Base-by-base conservation (phyloP, 2,329 filamentous ascomycete genomes). In the Fusarium scirpi region DNA sequence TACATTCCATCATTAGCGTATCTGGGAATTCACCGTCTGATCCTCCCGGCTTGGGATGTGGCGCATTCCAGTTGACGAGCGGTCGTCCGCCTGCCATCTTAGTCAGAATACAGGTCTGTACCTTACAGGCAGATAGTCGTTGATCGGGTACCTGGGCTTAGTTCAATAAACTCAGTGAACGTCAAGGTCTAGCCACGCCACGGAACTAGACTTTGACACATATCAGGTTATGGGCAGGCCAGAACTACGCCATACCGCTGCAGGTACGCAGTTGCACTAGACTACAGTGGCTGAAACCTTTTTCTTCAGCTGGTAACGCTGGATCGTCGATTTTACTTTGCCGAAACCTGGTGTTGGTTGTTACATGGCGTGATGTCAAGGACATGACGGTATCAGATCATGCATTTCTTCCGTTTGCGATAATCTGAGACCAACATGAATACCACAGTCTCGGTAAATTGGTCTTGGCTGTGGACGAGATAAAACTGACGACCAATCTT, bases 1-100 rank as follows among this genome's bases (percentile, higher is more conserved):
- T 25, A 7, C 58, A 60, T 60, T 62, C 62, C 58, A 32, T 16
- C 2, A 2, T 11, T 38, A 41, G 58, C 40, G 40, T 24, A 41
- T 46, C 7, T 9, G 27, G 51, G 10, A 24, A 22, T n/a, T 34
- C 45, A 38, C n/a, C n/a, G 51, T 22, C 40, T 38, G 30, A 52
- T 65, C 41, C 52, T 41, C 34, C 62, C 52, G 62, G 43, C 10
- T 57, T 62, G 18, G 48, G 53, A 16, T 43, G 49, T 57, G 51
- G 51, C 45, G 45, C 62, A 65, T 65, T 62, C 62, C 51, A 20
- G n/a, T 43, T 12, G 13, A 29, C 13, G 5, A 44, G 41, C 18
- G 13, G 22, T 18, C 34, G 1, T 18, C 7, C n/a, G 13, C n/a
- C 16, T 18, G 9, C 13, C 5, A 8, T 10, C 32, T 53, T 43